These are phyloP conservation scores for Didymosphaeria variabile DNA, from an alignment of 2,329 filamentous ascomycete genomes.

Conservation along the genomic window DNA sequence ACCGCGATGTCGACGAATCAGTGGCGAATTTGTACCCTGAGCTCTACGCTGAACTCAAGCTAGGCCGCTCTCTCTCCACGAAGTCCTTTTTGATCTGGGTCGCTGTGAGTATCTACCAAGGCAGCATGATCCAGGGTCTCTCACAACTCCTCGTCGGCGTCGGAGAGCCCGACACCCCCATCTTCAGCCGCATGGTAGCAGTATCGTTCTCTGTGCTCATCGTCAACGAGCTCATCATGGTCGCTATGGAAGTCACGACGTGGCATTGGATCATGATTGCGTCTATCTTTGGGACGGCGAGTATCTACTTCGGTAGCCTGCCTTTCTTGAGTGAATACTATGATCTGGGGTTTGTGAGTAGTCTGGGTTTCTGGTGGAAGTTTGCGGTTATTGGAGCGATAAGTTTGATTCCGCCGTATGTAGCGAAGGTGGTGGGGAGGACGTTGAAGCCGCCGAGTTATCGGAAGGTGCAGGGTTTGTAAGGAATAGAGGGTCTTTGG, in stretches of 20 bases:
- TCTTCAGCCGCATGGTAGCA: slow-evolving; percentile 73
- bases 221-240: slow-evolving; percentile 96
- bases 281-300: slow-evolving; percentile 81
- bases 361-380: slow-evolving; percentile 86
- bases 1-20: slow-evolving; percentile 93
- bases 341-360: slow-evolving; percentile 81
- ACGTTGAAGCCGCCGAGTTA: slow-evolving; percentile 93
- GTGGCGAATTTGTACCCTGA: slow-evolving; percentile 96
- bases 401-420: slow-evolving; percentile 85
- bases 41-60: slow-evolving; percentile 96
- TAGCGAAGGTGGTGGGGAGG: slow-evolving; percentile 82
- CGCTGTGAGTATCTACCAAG: slow-evolving; percentile 92
- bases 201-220: slow-evolving; percentile 93
- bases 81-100: slow-evolving; percentile 98
- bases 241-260: slow-evolving; percentile 93
- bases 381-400: slow-evolving; percentile 81
- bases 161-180: slow-evolving; percentile 49
- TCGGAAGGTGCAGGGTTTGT: slow-evolving; percentile 84
- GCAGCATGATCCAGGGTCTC: slow-evolving; percentile 93
- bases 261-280: slow-evolving; percentile 96
- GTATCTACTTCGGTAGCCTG: slow-evolving; percentile 81
- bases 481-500: slow-evolving; percentile 6
- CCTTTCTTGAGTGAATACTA: slow-evolving; percentile 92
- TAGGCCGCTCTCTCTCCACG: slow-evolving; percentile 86
- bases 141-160: slow-evolving; percentile 86